phyloP scores from a whole-genome alignment of 2,329 filamentous ascomycete genomes.

The Fusarium redolens region DNA sequence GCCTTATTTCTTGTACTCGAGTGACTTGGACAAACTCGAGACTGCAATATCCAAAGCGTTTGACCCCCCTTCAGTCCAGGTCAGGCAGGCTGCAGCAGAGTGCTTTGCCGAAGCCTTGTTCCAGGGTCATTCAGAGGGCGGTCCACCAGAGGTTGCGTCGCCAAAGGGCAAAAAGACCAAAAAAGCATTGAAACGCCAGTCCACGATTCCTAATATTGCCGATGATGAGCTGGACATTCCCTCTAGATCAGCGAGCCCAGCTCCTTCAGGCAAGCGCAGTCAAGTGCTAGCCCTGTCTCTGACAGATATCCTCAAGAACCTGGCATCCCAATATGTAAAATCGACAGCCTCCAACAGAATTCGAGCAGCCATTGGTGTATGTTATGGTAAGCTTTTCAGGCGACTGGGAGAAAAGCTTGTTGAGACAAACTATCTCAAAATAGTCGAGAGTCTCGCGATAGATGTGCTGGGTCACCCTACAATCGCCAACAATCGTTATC shows the following conservation, averaged over 20 bases:
- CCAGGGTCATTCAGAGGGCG: constrained; percentile 73
- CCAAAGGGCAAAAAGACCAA: constrained; percentile 78
- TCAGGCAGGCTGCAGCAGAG: constrained; percentile 87
- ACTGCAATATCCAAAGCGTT: constrained; percentile 85
- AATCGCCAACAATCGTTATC: constrained; percentile 86
- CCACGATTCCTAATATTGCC: constrained; percentile 68
- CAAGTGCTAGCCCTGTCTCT: constrained; percentile 80
- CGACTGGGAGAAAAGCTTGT: constrained; percentile 85
- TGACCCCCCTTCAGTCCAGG: constrained; percentile 78
- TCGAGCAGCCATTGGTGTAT: constrained; percentile 85
- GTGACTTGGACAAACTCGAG: constrained; percentile 91
- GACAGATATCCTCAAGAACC: constrained; percentile 78
- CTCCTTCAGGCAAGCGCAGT: constrained; percentile 73
- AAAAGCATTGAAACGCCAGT: constrained; percentile 65
- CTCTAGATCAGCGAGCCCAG: constrained; percentile 78
- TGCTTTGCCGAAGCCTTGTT: constrained; percentile 86
- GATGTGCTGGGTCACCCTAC: constrained; percentile 82
- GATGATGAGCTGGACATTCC: constrained; percentile 80
- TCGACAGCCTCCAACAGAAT: constrained; percentile 82
- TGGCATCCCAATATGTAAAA: constrained; percentile 84
- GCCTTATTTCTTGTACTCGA: constrained; percentile 85
- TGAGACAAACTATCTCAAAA: constrained; percentile 82
- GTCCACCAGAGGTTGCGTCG: constrained; percentile 58
- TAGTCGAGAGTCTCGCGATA: constrained; percentile 82
- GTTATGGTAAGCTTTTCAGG: constrained; percentile 84